Evolutionary conservation across 2,329 filamentous ascomycete species (phyloP).

Genomic region (Penicillium sp.): DNA sequence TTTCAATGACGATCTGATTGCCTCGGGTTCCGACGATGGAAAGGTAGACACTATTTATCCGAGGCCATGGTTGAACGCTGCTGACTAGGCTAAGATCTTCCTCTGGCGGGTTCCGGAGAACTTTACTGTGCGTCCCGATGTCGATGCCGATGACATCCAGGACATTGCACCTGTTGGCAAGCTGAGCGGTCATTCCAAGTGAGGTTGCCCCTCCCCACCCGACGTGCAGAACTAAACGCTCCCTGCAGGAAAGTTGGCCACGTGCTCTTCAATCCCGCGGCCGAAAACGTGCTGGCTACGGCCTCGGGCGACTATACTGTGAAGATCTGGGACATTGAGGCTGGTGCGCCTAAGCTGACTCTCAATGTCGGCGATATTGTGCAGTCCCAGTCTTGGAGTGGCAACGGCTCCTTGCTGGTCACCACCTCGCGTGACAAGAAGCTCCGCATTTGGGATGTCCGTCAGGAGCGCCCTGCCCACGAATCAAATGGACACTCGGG

Average conservation of each 20-base stretch:
- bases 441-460: conserved; percentile 93
- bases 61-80: conserved; percentile 11
- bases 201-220: conserved; percentile 26
- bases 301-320: conserved; percentile 92
- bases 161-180: conserved; percentile 80
- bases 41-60: conserved; percentile 54
- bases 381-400: conserved; percentile 94
- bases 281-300: conserved; percentile 91
- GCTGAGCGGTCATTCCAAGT: conserved; percentile 84
- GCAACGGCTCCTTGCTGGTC: conserved; percentile 77
- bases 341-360: conserved; percentile 69
- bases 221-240: conserved; percentile 20
- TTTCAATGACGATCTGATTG: conserved; percentile 90
- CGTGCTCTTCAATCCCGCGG: conserved; percentile 94
- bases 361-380: conserved; percentile 89
- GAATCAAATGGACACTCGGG: conserved; percentile 83
- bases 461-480: conserved; percentile 83
- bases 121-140: conserved; percentile 81
- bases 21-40: conserved; percentile 92
- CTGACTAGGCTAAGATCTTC: conserved; percentile 59
- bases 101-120: conserved; percentile 90
- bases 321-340: conserved; percentile 91
- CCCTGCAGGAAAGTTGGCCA: conserved; percentile 84
- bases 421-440: conserved; percentile 99
- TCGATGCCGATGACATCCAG: conserved; percentile 68